phyloP scores from a whole-genome alignment of 108 stramenopile genomes.

The Conticribra weissflogii region DNA sequence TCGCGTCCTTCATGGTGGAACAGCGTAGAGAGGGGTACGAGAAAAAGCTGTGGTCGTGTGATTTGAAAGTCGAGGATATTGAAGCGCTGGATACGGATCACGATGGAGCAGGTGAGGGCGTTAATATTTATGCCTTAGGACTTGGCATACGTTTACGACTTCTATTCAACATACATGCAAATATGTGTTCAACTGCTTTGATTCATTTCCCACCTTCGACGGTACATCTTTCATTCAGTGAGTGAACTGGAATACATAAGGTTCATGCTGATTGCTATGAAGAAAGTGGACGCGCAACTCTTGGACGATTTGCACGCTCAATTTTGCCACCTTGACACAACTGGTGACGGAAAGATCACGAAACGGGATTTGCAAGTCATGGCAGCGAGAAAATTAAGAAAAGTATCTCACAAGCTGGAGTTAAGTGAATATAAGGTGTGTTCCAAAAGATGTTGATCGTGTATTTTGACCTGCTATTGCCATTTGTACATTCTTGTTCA shows the following conservation, averaged over 20 bases:
- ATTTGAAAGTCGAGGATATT: conserved; percentile 62
- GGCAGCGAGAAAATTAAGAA: conserved; percentile 51
- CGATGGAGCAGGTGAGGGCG: conserved; percentile 42
- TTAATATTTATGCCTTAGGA: neutral
- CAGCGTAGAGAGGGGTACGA: conserved; percentile 30
- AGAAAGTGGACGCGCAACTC: conserved; percentile 65
- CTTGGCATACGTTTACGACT: neutral
- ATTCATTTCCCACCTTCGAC: neutral
- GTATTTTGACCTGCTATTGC: neutral
- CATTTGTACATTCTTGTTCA: neutral
- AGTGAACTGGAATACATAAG: conserved; percentile 71
- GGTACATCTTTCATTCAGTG: conserved; percentile 26
- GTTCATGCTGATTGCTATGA: conserved; percentile 82
- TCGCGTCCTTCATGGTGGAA: conserved; percentile 54
- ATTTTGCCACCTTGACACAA: conserved; percentile 59
- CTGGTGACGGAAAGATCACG: conserved; percentile 51
- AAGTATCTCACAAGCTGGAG: conserved; percentile 38
- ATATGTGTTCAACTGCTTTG: neutral
- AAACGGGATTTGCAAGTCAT: conserved; percentile 56
- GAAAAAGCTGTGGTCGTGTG: conserved; percentile 28
- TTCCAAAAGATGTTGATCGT: neutral
- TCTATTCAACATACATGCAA: neutral
- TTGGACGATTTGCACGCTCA: conserved; percentile 66
- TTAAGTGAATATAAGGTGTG: conserved; percentile 46
- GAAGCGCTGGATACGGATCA: conserved; percentile 43